phyloP scores from a whole-genome alignment of 805 yeast genomes.

The Ogataea polymorpha region DNA sequence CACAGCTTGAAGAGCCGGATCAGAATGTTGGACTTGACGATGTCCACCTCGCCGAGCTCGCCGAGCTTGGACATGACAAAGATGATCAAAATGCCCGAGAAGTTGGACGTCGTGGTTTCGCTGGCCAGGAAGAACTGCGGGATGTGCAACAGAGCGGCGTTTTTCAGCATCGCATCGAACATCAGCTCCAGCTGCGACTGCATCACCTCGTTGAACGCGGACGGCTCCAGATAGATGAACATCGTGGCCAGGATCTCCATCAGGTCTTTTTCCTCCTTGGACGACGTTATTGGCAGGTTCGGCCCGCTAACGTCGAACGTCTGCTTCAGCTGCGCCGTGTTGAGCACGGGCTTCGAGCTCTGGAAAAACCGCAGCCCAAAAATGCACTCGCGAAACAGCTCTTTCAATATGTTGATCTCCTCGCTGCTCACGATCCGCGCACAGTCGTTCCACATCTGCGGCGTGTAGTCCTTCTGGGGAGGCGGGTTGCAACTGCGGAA shows the following conservation, averaged over 20 bases:
- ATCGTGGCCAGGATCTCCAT: slow-evolving; percentile 95
- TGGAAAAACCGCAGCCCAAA: slow-evolving; percentile 75
- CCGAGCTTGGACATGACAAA: slow-evolving; percentile 71
- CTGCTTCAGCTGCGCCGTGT: slow-evolving; percentile 32
- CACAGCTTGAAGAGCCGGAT: slow-evolving; percentile 86
- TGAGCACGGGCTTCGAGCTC: slow-evolving; percentile 46
- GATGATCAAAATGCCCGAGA: slow-evolving; percentile 76
- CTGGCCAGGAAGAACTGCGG: slow-evolving; percentile 94
- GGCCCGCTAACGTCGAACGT: slow-evolving; percentile 73
- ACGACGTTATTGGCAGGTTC: slow-evolving; percentile 76
- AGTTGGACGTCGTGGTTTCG: slow-evolving; percentile 91
- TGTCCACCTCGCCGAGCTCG: slow-evolving; percentile 77
- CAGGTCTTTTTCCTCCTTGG: slow-evolving; percentile 90
- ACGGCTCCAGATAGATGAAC: slow-evolving; percentile 90
- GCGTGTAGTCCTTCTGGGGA: slow-evolving; percentile 51
- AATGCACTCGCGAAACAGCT: slow-evolving; percentile 80
- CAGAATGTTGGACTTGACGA: slow-evolving; percentile 72
- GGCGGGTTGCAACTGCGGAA: slow-evolving; percentile 88
- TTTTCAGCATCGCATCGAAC: slow-evolving; percentile 74
- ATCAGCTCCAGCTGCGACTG: slow-evolving; percentile 74
- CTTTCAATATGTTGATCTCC: slow-evolving; percentile 74
- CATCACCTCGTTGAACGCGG: slow-evolving; percentile 91
- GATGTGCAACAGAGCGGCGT: slow-evolving; percentile 82
- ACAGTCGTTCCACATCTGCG: slow-evolving; percentile 74
- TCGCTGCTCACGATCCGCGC: slow-evolving; percentile 83